These are phyloP conservation scores for Pleurotus djamor DNA, from an alignment of 768 basidiomycete species.

Conservation along the genomic window DNA sequence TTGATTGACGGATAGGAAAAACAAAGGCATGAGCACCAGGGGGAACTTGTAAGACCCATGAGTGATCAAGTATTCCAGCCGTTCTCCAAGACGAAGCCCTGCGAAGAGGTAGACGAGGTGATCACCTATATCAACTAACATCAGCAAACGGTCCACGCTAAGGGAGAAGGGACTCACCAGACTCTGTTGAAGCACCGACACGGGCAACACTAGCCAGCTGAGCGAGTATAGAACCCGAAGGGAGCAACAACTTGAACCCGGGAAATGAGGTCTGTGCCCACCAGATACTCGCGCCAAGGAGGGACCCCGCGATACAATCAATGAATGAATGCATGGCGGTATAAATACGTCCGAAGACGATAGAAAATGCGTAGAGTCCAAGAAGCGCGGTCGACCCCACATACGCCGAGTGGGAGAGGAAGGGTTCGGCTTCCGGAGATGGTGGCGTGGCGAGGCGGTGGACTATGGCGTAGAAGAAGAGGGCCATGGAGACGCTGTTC, in stretches of 20 bases:
- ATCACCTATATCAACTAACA: conserved; percentile 11
- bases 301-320: conserved; percentile 62
- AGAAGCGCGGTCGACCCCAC: conserved; percentile 40
- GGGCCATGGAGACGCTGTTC: conserved; percentile 85
- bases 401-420: conserved; percentile 47
- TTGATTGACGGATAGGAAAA: conserved; percentile 75
- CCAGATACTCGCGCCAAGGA: conserved; percentile 73
- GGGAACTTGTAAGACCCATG: conserved; percentile 56
- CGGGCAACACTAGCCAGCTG: neutral
- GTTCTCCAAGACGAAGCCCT: conserved; percentile 32
- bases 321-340: conserved; percentile 88
- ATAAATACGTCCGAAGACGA: conserved; percentile 81
- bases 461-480: conserved; percentile 68
- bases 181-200: neutral
- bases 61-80: conserved; percentile 32
- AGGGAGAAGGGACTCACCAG: conserved; percentile 14
- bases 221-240: conserved; percentile 2
- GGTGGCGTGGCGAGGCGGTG: conserved; percentile 44
- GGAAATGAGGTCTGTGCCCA: conserved; percentile 37
- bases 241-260: conserved; percentile 4
- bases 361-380: conserved; percentile 59
- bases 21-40: conserved; percentile 55
- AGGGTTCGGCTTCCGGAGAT: conserved; percentile 15
- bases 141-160: conserved; percentile 19
- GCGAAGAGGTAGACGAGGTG: conserved; percentile 30